A percentile compares a stretch with the other conserved stretches of the same genome.
phyloP scores from a whole-genome alignment of 163 green algal genomes.

The Volvox carteri region DNA sequence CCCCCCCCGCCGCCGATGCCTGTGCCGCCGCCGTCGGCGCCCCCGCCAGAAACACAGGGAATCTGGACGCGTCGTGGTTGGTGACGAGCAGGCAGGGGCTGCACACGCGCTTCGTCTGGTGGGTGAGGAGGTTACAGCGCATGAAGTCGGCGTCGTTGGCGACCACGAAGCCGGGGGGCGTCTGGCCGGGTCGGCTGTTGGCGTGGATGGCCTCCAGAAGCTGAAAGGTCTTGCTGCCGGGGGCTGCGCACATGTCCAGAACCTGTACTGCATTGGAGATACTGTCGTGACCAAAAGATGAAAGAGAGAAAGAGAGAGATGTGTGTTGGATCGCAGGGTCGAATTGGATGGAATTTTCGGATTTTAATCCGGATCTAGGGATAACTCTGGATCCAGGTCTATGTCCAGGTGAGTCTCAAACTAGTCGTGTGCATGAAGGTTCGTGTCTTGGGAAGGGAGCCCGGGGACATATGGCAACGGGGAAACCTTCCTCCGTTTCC shows the following conservation, averaged over 20 bases:
- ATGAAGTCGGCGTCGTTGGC: conserved; percentile 97
- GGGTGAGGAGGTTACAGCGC: conserved; percentile 97
- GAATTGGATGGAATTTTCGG: too few relatives aligned
- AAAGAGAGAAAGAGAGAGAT: too few relatives aligned
- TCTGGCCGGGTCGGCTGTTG: conserved; percentile 38
- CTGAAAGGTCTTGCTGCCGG: conserved; percentile 97
- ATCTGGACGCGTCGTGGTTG: conserved; percentile 87
- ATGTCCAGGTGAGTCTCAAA: too few relatives aligned
- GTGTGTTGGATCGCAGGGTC: too few relatives aligned
- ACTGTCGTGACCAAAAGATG: too few relatives aligned
- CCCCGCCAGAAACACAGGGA: conserved; percentile 6
- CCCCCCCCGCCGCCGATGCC: not conserved
- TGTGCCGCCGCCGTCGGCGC: not conserved
- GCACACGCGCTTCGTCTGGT: conserved; percentile 97
- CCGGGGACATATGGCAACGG: too few relatives aligned
- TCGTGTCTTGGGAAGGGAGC: too few relatives aligned
- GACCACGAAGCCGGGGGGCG: conserved; percentile 89
- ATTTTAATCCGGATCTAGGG: too few relatives aligned
- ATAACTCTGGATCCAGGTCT: too few relatives aligned
- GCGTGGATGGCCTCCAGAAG: conserved; percentile 96
- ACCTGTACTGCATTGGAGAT: too few relatives aligned
- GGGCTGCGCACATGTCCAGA: conserved; percentile 97
- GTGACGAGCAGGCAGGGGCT: conserved; percentile 93
- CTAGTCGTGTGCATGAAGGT: too few relatives aligned
- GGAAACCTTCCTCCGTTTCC: too few relatives aligned